phyloP scores from a whole-genome alignment of 2,329 filamentous ascomycete species.

The Lecanicillium sp. region DNA sequence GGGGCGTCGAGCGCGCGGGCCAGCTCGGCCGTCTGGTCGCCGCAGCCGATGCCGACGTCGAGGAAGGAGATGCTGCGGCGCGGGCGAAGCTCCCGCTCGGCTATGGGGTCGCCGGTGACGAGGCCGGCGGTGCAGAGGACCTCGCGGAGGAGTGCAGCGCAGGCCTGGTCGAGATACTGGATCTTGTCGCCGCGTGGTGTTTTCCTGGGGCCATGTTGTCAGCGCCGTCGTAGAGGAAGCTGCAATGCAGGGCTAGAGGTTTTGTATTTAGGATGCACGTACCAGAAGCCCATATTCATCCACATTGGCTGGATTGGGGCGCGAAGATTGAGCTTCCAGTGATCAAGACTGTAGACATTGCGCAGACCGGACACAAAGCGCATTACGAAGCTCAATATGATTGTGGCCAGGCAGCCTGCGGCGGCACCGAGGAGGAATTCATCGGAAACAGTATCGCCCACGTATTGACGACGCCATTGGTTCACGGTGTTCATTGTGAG shows the following conservation, averaged over 20 bases:
- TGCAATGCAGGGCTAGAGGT: background rate
- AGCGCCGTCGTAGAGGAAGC: background rate
- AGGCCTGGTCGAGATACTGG: slow-evolving; percentile 39
- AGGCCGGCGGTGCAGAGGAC: slow-evolving; percentile 40
- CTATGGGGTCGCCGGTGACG: slow-evolving; percentile 16
- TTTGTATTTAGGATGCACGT: slow-evolving; percentile 22
- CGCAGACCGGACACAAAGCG: slow-evolving; percentile 21
- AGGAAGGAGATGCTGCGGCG: slow-evolving; percentile 32
- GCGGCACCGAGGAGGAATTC: slow-evolving; percentile 4
- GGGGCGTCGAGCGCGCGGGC: slow-evolving; percentile 22
- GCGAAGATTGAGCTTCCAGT: slow-evolving; percentile 49
- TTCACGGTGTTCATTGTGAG: slow-evolving; percentile 1
- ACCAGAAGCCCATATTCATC: slow-evolving; percentile 61
- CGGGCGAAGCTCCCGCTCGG: slow-evolving; percentile 9
- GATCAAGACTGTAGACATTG: slow-evolving; percentile 43
- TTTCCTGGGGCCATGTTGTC: slow-evolving; percentile 21
- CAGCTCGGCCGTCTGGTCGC: slow-evolving; percentile 48
- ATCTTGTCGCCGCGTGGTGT: slow-evolving; percentile 24
- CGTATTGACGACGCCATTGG: background rate
- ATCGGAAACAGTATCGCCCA: slow-evolving; percentile 6
- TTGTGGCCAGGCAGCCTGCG: slow-evolving; percentile 5
- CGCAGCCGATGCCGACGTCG: slow-evolving; percentile 54
- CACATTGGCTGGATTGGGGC: slow-evolving; percentile 47
- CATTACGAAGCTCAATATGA: slow-evolving; percentile 31
- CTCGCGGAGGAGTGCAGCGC: slow-evolving; percentile 41